Percentiles rank a stretch among this genome's conserved stretches.
Conservation (phyloP, 257 asterid genomes). For the Solanum etuberosum region DNA sequence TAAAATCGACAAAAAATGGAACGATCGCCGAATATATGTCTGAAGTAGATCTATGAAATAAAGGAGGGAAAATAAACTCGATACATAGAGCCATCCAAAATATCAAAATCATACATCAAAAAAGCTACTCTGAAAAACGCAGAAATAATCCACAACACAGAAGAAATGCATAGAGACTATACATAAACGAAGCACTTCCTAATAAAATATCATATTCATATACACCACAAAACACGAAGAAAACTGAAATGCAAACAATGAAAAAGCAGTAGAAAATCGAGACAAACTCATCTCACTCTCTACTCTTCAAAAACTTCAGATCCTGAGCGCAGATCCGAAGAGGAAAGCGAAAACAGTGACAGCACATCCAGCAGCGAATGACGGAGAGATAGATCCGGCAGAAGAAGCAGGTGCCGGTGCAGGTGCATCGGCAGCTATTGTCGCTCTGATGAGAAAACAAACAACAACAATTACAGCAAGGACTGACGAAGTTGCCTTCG, state of each 20-base stretch:
- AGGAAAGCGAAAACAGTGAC: constrained; percentile 19
- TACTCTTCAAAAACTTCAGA: constrained; percentile 11
- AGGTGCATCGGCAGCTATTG: constrained; percentile 33
- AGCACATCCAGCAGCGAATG: constrained; percentile 22
- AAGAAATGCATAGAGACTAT: background rate
- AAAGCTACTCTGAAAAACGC: background rate
- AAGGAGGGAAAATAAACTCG: background rate
- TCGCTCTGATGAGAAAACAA: constrained; percentile 22
- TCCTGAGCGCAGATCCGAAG: constrained; percentile 34
- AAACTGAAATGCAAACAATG: background rate
- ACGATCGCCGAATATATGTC: background rate
- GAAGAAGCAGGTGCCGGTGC: constrained; percentile 39
- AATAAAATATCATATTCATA: background rate
- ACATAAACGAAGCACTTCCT: background rate
- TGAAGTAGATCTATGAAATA: background rate
- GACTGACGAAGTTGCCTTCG: constrained; percentile 6
- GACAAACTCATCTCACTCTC: background rate
- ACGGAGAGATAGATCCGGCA: constrained; percentile 27
- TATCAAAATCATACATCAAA: background rate
- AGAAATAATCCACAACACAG: background rate
- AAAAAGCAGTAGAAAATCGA: background rate
- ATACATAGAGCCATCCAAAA: background rate
- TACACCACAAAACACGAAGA: background rate
- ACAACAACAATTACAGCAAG: constrained; percentile 8
- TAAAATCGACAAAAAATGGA: background rate